Conservation (phyloP, 345 rosid species). For the Psidium guajava region DNA sequence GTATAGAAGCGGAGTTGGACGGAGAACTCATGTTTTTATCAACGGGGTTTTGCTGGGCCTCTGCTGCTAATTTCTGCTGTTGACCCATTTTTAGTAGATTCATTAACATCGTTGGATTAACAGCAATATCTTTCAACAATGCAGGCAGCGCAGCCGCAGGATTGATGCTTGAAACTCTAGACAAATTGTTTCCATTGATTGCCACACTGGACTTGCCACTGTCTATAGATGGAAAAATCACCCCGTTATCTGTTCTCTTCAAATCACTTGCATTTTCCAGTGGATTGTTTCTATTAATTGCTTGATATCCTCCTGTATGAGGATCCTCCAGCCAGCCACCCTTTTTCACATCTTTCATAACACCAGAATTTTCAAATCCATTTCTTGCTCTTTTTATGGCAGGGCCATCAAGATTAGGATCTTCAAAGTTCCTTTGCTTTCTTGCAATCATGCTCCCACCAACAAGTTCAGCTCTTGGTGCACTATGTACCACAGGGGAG, state of each 20-base stretch:
- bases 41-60: constrained; percentile 22
- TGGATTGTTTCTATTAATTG: constrained; percentile 11
- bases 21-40: constrained; percentile 29
- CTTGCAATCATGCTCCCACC: constrained; percentile 30
- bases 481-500: constrained; percentile 7
- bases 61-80: constrained; percentile 43
- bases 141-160: constrained; percentile 30
- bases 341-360: constrained; percentile 21
- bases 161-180: constrained; percentile 15
- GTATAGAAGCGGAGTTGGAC: constrained; percentile 25
- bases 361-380: constrained; percentile 25
- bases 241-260: constrained; percentile 29
- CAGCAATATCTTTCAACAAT: constrained; percentile 57
- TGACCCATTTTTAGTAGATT: constrained; percentile 67
- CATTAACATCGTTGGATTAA: constrained; percentile 61
- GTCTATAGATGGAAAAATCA: constrained; percentile 14
- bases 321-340: constrained; percentile 72
- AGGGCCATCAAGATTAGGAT: constrained; percentile 38
- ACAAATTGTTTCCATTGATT: constrained; percentile 23
- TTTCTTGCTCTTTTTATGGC: constrained; percentile 47
- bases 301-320: constrained; percentile 27
- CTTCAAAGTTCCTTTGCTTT: constrained; percentile 57
- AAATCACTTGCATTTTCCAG: constrained; percentile 19
- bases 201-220: constrained; percentile 16
- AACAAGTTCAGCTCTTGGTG: constrained; percentile 26